Evolutionary conservation across 352 stramenopile species (phyloP).

Genomic region (Globisporangium barbulae): DNA sequence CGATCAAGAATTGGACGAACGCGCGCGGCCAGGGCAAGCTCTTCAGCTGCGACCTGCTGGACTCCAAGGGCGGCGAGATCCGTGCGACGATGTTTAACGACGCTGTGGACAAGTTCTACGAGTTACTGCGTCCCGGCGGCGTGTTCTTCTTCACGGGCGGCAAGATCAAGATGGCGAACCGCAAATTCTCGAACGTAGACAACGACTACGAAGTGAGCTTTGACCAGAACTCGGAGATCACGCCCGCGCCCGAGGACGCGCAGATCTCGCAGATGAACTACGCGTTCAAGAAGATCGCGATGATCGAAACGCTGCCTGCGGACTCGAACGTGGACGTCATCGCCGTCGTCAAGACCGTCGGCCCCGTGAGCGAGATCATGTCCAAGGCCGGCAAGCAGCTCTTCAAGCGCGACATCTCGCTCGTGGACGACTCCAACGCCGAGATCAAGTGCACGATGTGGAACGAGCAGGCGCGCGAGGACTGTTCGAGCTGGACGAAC

Average conservation of each 20-base stretch:
- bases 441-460: slow-evolving; percentile 97
- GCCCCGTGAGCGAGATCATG: slow-evolving; percentile 90
- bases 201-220: slow-evolving; percentile 99
- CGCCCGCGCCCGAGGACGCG: slow-evolving; percentile 82
- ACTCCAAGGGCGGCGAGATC: slow-evolving; percentile 95
- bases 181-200: slow-evolving; percentile 96
- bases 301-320: slow-evolving; percentile 85
- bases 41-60: slow-evolving; percentile 96
- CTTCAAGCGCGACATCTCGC: slow-evolving; percentile 94
- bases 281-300: slow-evolving; percentile 93
- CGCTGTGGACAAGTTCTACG: slow-evolving; percentile 96
- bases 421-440: slow-evolving; percentile 95
- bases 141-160: slow-evolving; percentile 96
- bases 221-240: slow-evolving; percentile 94
- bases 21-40: slow-evolving; percentile 94
- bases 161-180: slow-evolving; percentile 97
- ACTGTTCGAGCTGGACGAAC: slow-evolving; percentile 83
- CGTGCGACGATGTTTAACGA: slow-evolving; percentile 99
- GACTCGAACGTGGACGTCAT: slow-evolving; percentile 95
- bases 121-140: slow-evolving; percentile 76
- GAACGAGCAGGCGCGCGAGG: slow-evolving; percentile 88
- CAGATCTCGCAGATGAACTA: slow-evolving; percentile 91
- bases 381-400: slow-evolving; percentile 95
- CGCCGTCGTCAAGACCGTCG: slow-evolving; percentile 92
- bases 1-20: slow-evolving; percentile 97